A percentile compares a stretch with the other conserved stretches of the same genome.
Evolutionary conservation across 371 early-diverging fungal species (phyloP).

Genomic region (Mucor piriformis): DNA sequence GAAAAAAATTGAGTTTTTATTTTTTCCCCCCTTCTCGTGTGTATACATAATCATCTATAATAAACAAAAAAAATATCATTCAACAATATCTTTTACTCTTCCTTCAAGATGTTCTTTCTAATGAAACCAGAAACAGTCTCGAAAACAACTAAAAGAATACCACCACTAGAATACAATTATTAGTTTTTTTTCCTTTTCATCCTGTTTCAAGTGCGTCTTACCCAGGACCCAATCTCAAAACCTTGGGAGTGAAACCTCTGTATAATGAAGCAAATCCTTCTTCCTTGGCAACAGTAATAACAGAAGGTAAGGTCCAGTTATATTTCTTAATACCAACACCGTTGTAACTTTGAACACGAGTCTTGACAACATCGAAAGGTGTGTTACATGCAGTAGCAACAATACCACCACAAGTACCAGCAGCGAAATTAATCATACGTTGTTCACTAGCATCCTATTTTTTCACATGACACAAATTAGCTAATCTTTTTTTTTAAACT

Average conservation of each 20-base stretch:
- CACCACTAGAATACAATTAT: conserved; percentile 43
- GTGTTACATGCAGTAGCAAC: conserved; percentile 94
- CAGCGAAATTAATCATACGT: conserved; percentile 85
- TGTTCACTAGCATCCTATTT: conserved; percentile 71
- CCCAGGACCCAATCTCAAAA: conserved; percentile 95
- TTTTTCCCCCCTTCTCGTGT: background rate
- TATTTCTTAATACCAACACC: conserved; percentile 71
- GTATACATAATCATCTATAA: background rate
- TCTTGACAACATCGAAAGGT: conserved; percentile 97
- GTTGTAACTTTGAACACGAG: conserved; percentile 89
- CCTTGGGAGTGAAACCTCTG: conserved; percentile 96
- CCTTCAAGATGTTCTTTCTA: conserved; percentile 69
- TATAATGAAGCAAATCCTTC: conserved; percentile 92
- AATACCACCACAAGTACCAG: conserved; percentile 95
- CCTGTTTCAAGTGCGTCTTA: conserved; percentile 49
- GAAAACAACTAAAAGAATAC: conserved; percentile 92
- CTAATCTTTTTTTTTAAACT: background rate
- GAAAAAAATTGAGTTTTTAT: conserved; percentile 1
- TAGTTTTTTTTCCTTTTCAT: background rate
- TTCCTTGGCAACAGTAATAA: conserved; percentile 87
- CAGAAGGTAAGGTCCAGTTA: conserved; percentile 86
- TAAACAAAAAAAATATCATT: background rate
- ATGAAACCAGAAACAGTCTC: conserved; percentile 87
- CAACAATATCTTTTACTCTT: conserved; percentile 18
- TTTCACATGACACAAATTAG: background rate